Conservation (phyloP, 2,329 filamentous ascomycete genomes). For the Mycosphaerelloides madeirae region DNA sequence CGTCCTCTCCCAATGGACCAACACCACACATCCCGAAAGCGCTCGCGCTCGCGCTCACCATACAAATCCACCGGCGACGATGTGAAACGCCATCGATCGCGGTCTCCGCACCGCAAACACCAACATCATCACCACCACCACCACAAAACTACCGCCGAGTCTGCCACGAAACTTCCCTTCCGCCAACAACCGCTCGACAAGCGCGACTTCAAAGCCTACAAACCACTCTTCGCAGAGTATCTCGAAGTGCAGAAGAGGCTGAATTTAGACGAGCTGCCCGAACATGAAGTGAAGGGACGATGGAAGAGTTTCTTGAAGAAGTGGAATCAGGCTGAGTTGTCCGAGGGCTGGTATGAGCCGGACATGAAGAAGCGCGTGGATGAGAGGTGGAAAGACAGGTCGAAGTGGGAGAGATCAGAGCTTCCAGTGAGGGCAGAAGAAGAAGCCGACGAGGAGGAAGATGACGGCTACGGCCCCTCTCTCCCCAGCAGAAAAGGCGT, state of each 20-base stretch:
- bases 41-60: conserved; percentile 24
- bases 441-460: conserved; percentile 52
- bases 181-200: conserved; percentile 56
- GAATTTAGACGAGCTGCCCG: conserved; percentile 62
- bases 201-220: conserved; percentile 61
- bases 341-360: conserved; percentile 90
- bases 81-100: conserved; percentile 24
- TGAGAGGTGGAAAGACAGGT: conserved; percentile 17
- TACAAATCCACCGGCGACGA: conserved; percentile 7
- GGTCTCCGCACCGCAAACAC: conserved; percentile 21
- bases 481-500: conserved; percentile 38
- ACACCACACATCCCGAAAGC: conserved; percentile 9
- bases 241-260: conserved; percentile 82
- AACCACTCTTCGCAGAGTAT: conserved; percentile 74
- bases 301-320: conserved; percentile 92
- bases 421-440: conserved; percentile 17
- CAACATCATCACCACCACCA: conserved; percentile 10
- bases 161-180: conserved; percentile 19
- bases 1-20: conserved; percentile 1
- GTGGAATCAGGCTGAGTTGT: conserved; percentile 87
- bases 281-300: conserved; percentile 71
- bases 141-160: conserved; percentile 3
- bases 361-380: conserved; percentile 57
- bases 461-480: conserved; percentile 55
- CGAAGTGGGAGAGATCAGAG: conserved; percentile 22